phyloP scores from a whole-genome alignment of 306 rosid species.

The Prinsepia uniflora region DNA sequence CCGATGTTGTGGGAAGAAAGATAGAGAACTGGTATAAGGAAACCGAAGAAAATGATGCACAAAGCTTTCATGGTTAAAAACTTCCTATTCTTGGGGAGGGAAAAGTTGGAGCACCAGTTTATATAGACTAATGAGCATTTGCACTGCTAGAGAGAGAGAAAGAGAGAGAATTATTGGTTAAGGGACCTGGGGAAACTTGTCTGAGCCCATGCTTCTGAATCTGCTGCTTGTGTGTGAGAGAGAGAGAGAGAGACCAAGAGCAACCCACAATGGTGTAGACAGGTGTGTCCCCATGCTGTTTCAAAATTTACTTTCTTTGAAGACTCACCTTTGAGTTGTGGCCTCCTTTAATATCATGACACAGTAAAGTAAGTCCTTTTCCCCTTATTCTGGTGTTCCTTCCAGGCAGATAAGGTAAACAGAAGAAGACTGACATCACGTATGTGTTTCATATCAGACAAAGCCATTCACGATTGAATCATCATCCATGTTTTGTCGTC shows the following conservation, averaged over 20 bases:
- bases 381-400: neutral
- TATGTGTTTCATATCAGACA: conserved; percentile 53
- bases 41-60: conserved; percentile 42
- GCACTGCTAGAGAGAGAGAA: conserved; percentile 6
- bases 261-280: conserved; percentile 15
- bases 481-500: conserved; percentile 61
- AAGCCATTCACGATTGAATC: conserved; percentile 46
- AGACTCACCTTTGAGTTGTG: neutral
- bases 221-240: conserved; percentile 48
- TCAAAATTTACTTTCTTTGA: neutral
- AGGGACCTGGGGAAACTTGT: conserved; percentile 56
- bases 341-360: neutral
- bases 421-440: conserved; percentile 36
- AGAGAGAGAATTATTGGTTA: conserved; percentile 54
- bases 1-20: conserved; percentile 39
- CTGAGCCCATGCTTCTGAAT: conserved; percentile 55
- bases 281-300: conserved; percentile 12
- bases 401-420: conserved; percentile 28
- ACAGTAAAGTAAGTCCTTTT: conserved; percentile 12
- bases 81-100: conserved; percentile 22
- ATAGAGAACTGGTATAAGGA: conserved; percentile 40
- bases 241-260: conserved; percentile 20
- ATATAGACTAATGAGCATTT: conserved; percentile 35
- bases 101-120: conserved; percentile 36
- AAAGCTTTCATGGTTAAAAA: conserved; percentile 44